Base-by-base conservation (phyloP, 805 yeast species). In the Starmerella kuoi region DNA sequence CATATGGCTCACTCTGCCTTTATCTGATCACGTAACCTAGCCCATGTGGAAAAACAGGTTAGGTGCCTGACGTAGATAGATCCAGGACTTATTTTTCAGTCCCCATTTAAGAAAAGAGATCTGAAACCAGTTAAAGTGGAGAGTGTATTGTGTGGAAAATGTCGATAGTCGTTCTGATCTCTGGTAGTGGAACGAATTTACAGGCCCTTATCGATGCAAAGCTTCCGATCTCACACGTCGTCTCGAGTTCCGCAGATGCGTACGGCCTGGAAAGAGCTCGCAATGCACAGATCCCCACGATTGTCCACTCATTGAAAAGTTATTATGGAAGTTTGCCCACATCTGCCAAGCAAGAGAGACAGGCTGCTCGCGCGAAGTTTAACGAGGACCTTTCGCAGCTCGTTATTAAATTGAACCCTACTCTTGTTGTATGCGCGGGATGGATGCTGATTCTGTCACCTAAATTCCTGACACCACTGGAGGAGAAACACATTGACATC, bases 401-500 rank as follows among this genome's bases (percentile, higher is more conserved):
- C 20, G 74, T 91, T 19, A 59, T 83, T 20, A 58, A 67, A 1
- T 47, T 59, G 28, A 69, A 70, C 50, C 97, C 97, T 4, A 83
- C 82, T 51, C 68, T 91, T 49, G 77, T 91, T 31, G 96, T 91
- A 5, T 91, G 98, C 64, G 98, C 98, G 4, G 98, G 98, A 2
- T 91, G 98, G 98, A 79, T 91, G 87, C 71, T 91, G 40, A 91
- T 91, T 45, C 68, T 91, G 46, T 81, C 95, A 1, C 77, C 84
- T 3, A 68, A 74, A 18, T 86, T 85, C 51, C 67, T 91, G 46
- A 63, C 66, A 31, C 86, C 87, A 3, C 61, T 87, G 26, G 73
- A 67, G 38, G 59, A 69, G 2, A 74, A 69, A 3, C 65, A 70
- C 1, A 70, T 86, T 23, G 83, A 87, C 28, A 87, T 91, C 49